Evolutionary conservation across 2,329 filamentous ascomycete species (phyloP), one percentile per base, ranked within the genome.

Genomic region (Chaetomiaceae sp.): DNA sequence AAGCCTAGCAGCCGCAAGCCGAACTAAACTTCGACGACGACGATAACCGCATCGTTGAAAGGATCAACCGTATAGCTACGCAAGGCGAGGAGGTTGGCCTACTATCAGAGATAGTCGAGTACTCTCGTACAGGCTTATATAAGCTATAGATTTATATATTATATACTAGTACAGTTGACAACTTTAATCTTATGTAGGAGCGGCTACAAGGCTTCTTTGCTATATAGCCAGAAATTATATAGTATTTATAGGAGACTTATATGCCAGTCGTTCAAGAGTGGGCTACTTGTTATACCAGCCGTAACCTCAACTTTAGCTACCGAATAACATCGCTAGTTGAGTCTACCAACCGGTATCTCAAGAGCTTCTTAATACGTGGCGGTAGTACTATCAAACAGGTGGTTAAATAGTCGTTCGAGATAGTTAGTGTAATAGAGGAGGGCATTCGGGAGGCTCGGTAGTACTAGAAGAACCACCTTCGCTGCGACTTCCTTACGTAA

Each of bases 271-370:
- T 33, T 21, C 5, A 45, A 23, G 2, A 45, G 4, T 45, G 20
- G 42, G 42, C 29, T 4, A 5, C 27, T 7, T 45, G 29, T 16
- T 45, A 45, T 9, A 45, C 29, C 3, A 25, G 5, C 6, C 5
- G 18, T 11, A 33, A 23, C 29, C 42, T 33, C 11, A 45, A 45
- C 20, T 45, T 45, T 29, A 18, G 27, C 42, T 18, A 33, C 4
- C 42, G 29, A 5, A 45, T 29, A 4, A 45, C 29, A 45, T 45
- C 42, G 42, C 29, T 18, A 45, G 45, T 48, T 6, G 34, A 48
- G 27, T 48, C 34, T 1, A 27, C 25, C 7, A 48, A 48, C 18
- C 9, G 27, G 14, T 33, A 32, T 9, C 25, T 48, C 6, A 48
- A 40, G 34, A 48, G 25, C 45, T 48, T 48, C 7, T 16, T 48